A percentile compares a stretch with the other conserved stretches of the same genome.
These are phyloP conservation scores for Arctostaphylos glauca DNA, from an alignment of 148 eudicot genomes.

Conservation along the genomic window DNA sequence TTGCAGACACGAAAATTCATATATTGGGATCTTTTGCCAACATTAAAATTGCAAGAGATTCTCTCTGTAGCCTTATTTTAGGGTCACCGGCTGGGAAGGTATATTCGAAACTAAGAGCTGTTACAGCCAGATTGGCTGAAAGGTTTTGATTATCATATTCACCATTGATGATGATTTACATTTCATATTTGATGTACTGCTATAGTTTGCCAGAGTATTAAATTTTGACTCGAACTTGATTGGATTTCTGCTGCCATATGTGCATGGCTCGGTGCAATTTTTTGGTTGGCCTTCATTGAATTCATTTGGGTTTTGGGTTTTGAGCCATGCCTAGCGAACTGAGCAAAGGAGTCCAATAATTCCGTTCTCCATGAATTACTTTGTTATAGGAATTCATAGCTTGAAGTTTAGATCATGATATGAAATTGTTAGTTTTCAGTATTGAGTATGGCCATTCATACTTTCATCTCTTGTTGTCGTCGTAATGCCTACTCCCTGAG, in stretches of 20 bases:
- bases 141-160: constrained; percentile 49
- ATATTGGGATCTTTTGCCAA: constrained; percentile 66
- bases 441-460: background rate
- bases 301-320: background rate
- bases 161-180: background rate
- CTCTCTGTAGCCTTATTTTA: constrained; percentile 75
- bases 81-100: constrained; percentile 96
- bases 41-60: constrained; percentile 70
- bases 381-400: background rate
- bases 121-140: constrained; percentile 70
- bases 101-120: constrained; percentile 81
- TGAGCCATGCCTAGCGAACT: background rate
- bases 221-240: background rate
- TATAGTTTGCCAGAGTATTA: background rate
- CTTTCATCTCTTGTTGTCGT: background rate
- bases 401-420: background rate
- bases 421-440: constrained; percentile 1
- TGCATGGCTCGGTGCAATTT: background rate
- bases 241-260: background rate
- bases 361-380: background rate
- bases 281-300: background rate
- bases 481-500: background rate
- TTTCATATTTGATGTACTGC: background rate
- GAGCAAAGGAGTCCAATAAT: background rate
- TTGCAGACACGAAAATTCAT: constrained; percentile 74